phyloP scores from a whole-genome alignment of 2,329 filamentous ascomycete species.

The Truncatella angustata region DNA sequence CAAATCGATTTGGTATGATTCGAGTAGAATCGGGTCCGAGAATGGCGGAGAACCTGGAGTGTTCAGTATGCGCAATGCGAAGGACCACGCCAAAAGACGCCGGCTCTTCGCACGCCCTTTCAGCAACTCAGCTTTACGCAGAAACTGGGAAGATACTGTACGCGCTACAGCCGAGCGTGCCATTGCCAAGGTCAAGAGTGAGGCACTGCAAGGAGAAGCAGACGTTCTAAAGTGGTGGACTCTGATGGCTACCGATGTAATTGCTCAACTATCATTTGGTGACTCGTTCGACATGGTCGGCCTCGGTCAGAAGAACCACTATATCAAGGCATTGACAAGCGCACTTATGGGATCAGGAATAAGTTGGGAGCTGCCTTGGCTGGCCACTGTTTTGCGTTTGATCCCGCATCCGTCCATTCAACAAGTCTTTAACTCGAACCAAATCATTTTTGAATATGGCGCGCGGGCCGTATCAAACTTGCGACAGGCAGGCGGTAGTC shows the following conservation, averaged over 20 bases:
- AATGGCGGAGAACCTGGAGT: slow-evolving; percentile 9
- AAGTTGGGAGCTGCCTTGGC: background rate
- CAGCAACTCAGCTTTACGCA: slow-evolving; percentile 37
- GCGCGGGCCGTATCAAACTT: background rate
- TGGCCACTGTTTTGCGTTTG: background rate
- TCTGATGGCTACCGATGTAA: slow-evolving; percentile 53
- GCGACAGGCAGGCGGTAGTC: background rate
- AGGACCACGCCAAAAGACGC: slow-evolving; percentile 35
- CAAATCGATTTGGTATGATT: slow-evolving; percentile 16
- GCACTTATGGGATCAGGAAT: background rate
- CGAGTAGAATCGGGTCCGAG: background rate
- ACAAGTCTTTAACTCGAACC: background rate
- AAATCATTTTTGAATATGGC: background rate
- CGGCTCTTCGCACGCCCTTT: slow-evolving; percentile 38
- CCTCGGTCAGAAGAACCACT: slow-evolving; percentile 41
- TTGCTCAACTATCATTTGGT: slow-evolving; percentile 52
- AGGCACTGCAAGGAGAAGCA: slow-evolving; percentile 14
- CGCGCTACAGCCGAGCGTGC: slow-evolving; percentile 2
- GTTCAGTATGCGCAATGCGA: slow-evolving; percentile 38
- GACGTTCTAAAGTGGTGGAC: slow-evolving; percentile 55
- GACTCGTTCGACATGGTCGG: slow-evolving; percentile 53
- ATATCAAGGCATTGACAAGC: slow-evolving; percentile 36
- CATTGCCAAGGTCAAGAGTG: background rate
- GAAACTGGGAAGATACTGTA: slow-evolving; percentile 37
- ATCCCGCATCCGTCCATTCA: background rate